Percentiles rank a stretch among this genome's conserved stretches.
Evolutionary conservation across 169 alveolate species (phyloP).

Genomic region (Toxoplasma gondii): DNA sequence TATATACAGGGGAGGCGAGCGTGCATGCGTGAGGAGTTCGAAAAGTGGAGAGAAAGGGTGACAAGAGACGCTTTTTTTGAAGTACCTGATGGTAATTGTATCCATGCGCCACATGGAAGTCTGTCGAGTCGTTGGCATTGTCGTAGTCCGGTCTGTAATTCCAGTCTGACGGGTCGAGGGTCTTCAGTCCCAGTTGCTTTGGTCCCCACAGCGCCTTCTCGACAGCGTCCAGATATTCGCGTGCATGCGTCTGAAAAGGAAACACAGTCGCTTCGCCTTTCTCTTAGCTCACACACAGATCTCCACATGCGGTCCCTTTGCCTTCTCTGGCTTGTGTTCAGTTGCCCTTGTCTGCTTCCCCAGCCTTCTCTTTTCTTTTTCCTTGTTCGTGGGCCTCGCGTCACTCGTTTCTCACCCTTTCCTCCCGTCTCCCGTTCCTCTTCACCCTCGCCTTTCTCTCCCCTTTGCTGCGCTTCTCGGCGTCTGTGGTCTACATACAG

Average conservation of each 20-base stretch:
- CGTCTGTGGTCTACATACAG: too few relatives aligned
- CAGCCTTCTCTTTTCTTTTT: too few relatives aligned
- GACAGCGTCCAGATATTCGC: neutral
- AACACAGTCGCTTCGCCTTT: neutral
- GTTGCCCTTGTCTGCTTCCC: too few relatives aligned
- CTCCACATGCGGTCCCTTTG: too few relatives aligned
- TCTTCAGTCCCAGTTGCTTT: slow-evolving; percentile 87
- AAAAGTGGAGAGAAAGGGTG: neutral
- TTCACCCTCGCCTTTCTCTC: too few relatives aligned
- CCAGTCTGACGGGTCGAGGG: slow-evolving; percentile 84
- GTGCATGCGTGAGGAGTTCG: neutral
- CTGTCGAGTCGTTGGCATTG: slow-evolving; percentile 82
- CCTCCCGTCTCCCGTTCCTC: too few relatives aligned
- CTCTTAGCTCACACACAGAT: neutral
- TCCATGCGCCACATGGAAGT: slow-evolving; percentile 84
- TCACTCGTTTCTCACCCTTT: too few relatives aligned
- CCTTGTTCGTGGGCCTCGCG: too few relatives aligned
- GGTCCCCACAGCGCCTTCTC: slow-evolving; percentile 50
- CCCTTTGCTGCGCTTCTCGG: too few relatives aligned
- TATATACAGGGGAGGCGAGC: neutral
- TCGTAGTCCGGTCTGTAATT: slow-evolving; percentile 87
- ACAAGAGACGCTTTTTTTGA: neutral
- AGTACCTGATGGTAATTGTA: slow-evolving; percentile 60
- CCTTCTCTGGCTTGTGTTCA: too few relatives aligned
- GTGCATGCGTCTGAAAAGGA: slow-evolving; percentile 21